Evolutionary conservation across 2,329 filamentous ascomycete genomes (phyloP), one percentile per base, ranked within the genome.

Genomic region (Cercospora sojina): DNA sequence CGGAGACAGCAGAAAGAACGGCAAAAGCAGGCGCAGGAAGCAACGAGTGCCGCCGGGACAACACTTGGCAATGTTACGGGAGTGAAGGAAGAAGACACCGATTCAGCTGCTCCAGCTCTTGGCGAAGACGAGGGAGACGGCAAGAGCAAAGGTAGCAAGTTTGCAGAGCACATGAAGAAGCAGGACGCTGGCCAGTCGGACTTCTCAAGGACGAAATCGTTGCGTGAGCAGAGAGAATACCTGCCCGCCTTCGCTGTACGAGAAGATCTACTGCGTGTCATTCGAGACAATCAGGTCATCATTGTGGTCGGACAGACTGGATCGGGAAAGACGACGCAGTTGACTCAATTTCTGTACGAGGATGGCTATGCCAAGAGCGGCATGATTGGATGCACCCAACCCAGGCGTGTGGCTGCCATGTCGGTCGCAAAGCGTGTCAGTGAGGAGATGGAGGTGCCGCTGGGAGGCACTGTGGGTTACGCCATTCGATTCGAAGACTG

Each of bases 401-500:
- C 95, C 61, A 88, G 95, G 74, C 91, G 95, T 84, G 96, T 99
- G 35, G 95, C 95, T 25, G 95, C 95, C 23, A 99, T 99, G 95
- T 97, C 93, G 80, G 95, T 99, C 29, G 95, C 95, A 1, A 98
- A 98, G 79, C 93, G 95, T 83, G 95, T 99, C 43, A 92, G 92
- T 65, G 95, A 99, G 80, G 95, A 99, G 81, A 99, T 99, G 96
- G 91, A 97, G 72, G 93, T 96, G 53, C 90, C 90, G 64, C 83
- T 99, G 9, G 95, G 95, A 58, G 89, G 90, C 64, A 86, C 90
- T 0, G 96, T 99, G 41, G 95, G 95, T 31, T 99, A 99, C 78
- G 93, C 95, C 0, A 99, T 99, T 77, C 93, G 95, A 62, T 99
- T 99, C 74, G 95, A 99, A 77, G 96, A 99, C 77, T 97, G 93